Evolutionary conservation across 169 alveolate genomes (phyloP).

Genomic region (Cryptosporidium sp.): DNA sequence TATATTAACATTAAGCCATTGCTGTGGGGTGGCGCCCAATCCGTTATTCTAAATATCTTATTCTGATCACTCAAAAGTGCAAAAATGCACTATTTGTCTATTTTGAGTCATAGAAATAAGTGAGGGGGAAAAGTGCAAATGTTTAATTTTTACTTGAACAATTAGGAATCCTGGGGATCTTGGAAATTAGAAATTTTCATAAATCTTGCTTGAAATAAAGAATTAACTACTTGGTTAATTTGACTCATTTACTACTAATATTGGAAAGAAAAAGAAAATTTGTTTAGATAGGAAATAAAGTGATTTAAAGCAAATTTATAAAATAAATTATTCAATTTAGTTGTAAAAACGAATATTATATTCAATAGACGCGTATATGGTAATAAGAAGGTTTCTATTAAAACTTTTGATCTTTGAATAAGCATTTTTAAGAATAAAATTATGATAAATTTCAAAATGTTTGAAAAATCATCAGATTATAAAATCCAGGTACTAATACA

Average conservation of each 20-base stretch:
- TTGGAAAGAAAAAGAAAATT: background rate
- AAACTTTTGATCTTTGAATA: background rate
- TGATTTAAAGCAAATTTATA: background rate
- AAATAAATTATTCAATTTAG: background rate
- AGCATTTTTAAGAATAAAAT: background rate
- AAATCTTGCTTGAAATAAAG: background rate
- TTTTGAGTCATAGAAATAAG: background rate
- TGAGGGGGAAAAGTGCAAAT: background rate
- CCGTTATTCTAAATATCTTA: background rate
- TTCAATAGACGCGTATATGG: background rate
- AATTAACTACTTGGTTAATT: background rate
- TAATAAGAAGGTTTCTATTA: background rate
- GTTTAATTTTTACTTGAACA: background rate
- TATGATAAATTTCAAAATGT: background rate
- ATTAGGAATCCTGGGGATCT: background rate
- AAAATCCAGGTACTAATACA: background rate
- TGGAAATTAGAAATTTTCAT: background rate
- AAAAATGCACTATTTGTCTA: constrained; percentile 6
- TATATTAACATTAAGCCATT: background rate
- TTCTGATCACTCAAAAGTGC: constrained; percentile 8
- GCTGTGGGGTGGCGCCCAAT: constrained; percentile 7
- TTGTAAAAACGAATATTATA: background rate
- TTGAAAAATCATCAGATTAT: background rate
- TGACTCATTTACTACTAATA: background rate
- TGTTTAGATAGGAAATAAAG: background rate